Conservation (phyloP, 1,284 basidiomycete genomes). For the Marasmius oreades region DNA sequence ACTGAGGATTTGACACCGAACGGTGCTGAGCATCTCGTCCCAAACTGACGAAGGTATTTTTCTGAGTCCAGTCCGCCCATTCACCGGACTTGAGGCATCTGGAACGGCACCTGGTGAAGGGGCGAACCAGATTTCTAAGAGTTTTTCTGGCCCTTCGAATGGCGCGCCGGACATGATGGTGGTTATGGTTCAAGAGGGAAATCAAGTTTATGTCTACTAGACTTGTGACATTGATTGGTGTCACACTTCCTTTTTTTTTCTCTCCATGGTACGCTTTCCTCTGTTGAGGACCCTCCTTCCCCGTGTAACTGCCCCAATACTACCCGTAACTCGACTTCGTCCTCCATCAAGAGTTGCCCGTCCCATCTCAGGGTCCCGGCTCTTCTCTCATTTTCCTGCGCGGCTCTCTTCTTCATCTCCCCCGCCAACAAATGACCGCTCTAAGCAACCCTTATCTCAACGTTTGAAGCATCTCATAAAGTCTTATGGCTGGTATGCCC, state of each 20-base stretch:
- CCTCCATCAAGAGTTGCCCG: conserved; percentile 22
- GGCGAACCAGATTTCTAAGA: conserved; percentile 98
- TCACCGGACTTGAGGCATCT: conserved; percentile 33
- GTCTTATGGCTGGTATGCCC: conserved; percentile 90
- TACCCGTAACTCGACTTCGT: conserved; percentile 38
- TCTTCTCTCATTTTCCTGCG: conserved; percentile 47
- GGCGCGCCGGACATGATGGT: conserved; percentile 43
- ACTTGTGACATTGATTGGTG: not conserved
- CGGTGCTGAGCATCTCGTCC: conserved; percentile 97
- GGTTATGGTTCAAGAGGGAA: not conserved
- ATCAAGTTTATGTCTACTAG: not conserved
- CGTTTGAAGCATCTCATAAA: conserved; percentile 85
- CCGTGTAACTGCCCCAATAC: conserved; percentile 36
- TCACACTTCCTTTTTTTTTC: conserved; percentile 16
- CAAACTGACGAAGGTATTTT: conserved; percentile 77
- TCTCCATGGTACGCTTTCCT: conserved; percentile 25
- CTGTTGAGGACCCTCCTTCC: conserved; percentile 27
- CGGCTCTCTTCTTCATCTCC: conserved; percentile 33
- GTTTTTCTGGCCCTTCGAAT: conserved; percentile 92
- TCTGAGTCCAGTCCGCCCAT: conserved; percentile 67
- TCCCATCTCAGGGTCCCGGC: conserved; percentile 32
- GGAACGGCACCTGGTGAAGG: conserved; percentile 65
- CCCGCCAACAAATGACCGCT: conserved; percentile 20
- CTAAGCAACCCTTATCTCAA: conserved; percentile 60
- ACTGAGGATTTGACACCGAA: conserved; percentile 96